Conservation (phyloP, 352 stramenopile species). For the Thalassiosira exigua region DNA sequence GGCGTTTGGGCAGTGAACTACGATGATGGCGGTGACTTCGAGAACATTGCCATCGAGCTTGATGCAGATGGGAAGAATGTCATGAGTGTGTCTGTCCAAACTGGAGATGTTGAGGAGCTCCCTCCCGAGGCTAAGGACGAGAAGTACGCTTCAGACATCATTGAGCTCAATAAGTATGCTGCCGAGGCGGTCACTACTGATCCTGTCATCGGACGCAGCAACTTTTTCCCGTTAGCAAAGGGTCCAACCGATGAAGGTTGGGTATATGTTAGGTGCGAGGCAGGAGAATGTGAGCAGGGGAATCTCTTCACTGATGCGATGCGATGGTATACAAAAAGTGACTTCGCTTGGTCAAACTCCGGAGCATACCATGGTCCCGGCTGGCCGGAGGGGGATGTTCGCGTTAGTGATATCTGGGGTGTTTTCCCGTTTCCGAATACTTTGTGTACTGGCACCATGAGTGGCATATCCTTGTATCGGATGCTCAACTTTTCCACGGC, state of each 20-base stretch:
- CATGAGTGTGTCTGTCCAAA: background rate
- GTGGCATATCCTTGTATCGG: slow-evolving; percentile 42
- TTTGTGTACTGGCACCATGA: slow-evolving; percentile 50
- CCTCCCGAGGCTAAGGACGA: slow-evolving; percentile 30
- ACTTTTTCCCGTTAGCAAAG: slow-evolving; percentile 23
- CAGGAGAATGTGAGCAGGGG: slow-evolving; percentile 45
- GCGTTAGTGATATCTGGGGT: slow-evolving; percentile 27
- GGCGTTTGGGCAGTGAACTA: too few species aligned
- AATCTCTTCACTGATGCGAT: slow-evolving; percentile 56
- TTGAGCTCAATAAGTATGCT: slow-evolving; percentile 1
- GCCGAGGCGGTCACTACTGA: slow-evolving; percentile 31
- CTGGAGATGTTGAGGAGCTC: background rate
- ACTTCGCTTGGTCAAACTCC: slow-evolving; percentile 41
- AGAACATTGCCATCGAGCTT: too few species aligned
- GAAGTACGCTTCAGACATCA: slow-evolving; percentile 22
- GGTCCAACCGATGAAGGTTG: slow-evolving; percentile 8
- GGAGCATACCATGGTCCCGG: slow-evolving; percentile 46
- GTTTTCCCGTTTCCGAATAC: slow-evolving; percentile 50
- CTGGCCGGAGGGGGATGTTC: slow-evolving; percentile 45
- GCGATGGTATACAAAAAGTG: slow-evolving; percentile 47
- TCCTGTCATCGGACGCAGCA: slow-evolving; percentile 31
- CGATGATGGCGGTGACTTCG: too few species aligned
- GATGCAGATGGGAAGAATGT: too few species aligned
- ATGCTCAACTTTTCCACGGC: slow-evolving; percentile 50
- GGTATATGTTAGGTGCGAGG: too few species aligned